Evolutionary conservation across 2,329 filamentous ascomycete genomes (phyloP).

Genomic region (Fusarium torreyae): DNA sequence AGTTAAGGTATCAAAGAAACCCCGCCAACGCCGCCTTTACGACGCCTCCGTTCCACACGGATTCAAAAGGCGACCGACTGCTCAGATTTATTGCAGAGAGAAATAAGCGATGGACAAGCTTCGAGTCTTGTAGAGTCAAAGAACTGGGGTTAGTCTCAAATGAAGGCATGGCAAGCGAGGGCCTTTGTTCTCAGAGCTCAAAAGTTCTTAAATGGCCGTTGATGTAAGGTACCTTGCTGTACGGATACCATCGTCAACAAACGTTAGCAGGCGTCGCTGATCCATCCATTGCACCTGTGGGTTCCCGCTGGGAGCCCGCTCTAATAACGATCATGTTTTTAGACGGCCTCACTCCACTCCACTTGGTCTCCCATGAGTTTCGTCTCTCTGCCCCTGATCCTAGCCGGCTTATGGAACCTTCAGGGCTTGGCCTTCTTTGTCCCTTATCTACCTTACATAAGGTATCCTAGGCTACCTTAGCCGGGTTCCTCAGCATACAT

Average conservation of each 20-base stretch:
- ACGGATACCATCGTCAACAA: constrained; percentile 6
- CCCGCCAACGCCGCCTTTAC: constrained; percentile 32
- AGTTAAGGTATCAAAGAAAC: constrained; percentile 7
- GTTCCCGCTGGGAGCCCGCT: constrained; percentile 41
- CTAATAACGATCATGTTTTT: constrained; percentile 28
- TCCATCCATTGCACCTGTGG: constrained; percentile 34
- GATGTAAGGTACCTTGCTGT: constrained; percentile 16
- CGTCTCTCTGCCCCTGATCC: constrained; percentile 42
- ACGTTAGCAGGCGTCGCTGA: constrained; percentile 33
- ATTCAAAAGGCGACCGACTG: constrained; percentile 25
- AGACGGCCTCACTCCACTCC: constrained; percentile 24
- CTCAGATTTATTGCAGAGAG: constrained; percentile 4
- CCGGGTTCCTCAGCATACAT: constrained; percentile 6
- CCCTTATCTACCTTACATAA: constrained; percentile 29
- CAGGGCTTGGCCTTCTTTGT: constrained; percentile 30
- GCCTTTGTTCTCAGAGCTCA: constrained; percentile 12
- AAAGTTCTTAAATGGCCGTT: constrained; percentile 13
- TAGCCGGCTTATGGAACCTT: constrained; percentile 14
- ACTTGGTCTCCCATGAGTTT: constrained; percentile 30
- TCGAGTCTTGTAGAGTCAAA: constrained; percentile 4
- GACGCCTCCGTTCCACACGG: constrained; percentile 38
- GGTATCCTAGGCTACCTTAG: neutral
- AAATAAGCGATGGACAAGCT: constrained; percentile 12
- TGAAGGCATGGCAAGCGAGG: constrained; percentile 16
- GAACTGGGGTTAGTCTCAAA: constrained; percentile 7